A percentile compares a stretch with the other conserved stretches of the same genome.
Evolutionary conservation across 2,329 filamentous ascomycete species (phyloP).

Genomic region (Hymenotorrendiella dingleyae): DNA sequence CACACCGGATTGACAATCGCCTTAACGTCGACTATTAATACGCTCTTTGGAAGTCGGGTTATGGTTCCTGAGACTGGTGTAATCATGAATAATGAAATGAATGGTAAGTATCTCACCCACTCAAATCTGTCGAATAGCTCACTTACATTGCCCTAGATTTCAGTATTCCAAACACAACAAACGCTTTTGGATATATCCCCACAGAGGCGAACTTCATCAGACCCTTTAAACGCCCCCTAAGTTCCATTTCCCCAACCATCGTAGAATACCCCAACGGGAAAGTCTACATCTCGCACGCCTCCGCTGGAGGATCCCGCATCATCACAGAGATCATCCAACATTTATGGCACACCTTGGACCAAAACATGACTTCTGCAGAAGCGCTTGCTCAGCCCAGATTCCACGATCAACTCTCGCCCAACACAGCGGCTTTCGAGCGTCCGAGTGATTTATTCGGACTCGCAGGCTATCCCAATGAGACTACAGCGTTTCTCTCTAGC

Average conservation of each 20-base stretch:
- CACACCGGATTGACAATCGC: constrained; percentile 54
- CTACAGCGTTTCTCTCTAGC: constrained; percentile 50
- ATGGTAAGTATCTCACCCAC: constrained; percentile 38
- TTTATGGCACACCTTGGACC: constrained; percentile 56
- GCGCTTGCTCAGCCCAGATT: constrained; percentile 52
- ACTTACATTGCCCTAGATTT: constrained; percentile 42
- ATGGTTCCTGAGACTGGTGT: constrained; percentile 62
- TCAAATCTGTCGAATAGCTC: not conserved
- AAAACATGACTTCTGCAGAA: constrained; percentile 43
- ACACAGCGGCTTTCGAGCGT: constrained; percentile 53
- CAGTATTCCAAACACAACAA: constrained; percentile 56
- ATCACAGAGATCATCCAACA: constrained; percentile 63
- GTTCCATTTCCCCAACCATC: constrained; percentile 58
- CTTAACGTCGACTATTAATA: constrained; percentile 61
- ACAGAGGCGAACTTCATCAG: constrained; percentile 58
- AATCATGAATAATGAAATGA: constrained; percentile 60
- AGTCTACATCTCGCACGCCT: constrained; percentile 55
- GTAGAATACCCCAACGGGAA: constrained; percentile 51
- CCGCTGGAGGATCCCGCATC: constrained; percentile 61
- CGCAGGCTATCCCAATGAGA: constrained; percentile 49
- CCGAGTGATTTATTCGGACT: constrained; percentile 30
- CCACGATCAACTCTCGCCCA: constrained; percentile 58
- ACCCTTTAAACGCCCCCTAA: constrained; percentile 60
- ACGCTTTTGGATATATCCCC: constrained; percentile 61
- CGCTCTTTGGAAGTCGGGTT: constrained; percentile 57